Conservation (phyloP, 495 filamentous ascomycete genomes). For the Trichoderma reesei region DNA sequence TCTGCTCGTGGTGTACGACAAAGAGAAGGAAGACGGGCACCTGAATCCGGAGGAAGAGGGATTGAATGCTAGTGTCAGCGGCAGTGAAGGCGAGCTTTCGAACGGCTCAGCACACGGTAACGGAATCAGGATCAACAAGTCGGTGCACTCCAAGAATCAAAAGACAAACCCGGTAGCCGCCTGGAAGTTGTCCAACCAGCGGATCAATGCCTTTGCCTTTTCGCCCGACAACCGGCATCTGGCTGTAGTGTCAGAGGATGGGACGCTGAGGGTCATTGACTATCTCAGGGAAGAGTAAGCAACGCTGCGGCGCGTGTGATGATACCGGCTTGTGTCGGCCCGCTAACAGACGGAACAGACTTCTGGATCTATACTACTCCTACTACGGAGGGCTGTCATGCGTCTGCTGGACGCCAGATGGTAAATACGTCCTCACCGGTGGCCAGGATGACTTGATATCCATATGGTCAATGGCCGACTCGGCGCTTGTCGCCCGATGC, state of each 20-base stretch:
- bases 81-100: slow-evolving; percentile 29
- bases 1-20: slow-evolving; percentile 91
- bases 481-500: slow-evolving; percentile 78
- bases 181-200: slow-evolving; percentile 84
- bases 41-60: slow-evolving; percentile 39
- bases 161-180: slow-evolving; percentile 83
- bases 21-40: slow-evolving; percentile 88
- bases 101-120: slow-evolving; percentile 23
- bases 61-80: slow-evolving; percentile 15
- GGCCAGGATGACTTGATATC: slow-evolving; percentile 92
- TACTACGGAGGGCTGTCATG: slow-evolving; percentile 91
- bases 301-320: neutral
- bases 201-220: slow-evolving; percentile 81
- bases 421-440: slow-evolving; percentile 89
- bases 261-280: slow-evolving; percentile 79
- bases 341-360: slow-evolving; percentile 31
- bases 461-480: slow-evolving; percentile 84
- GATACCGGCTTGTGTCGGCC: slow-evolving; percentile 13
- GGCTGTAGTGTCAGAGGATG: slow-evolving; percentile 90
- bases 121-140: slow-evolving; percentile 62
- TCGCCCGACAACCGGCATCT: slow-evolving; percentile 77
- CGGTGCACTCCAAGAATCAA: slow-evolving; percentile 84
- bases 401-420: slow-evolving; percentile 96
- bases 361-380: slow-evolving; percentile 74
- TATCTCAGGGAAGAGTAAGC: slow-evolving; percentile 82